A percentile compares a stretch with the other conserved stretches of the same genome.
These are phyloP conservation scores for Chaetoceros muelleri DNA, from an alignment of 108 stramenopile species.

Conservation along the genomic window DNA sequence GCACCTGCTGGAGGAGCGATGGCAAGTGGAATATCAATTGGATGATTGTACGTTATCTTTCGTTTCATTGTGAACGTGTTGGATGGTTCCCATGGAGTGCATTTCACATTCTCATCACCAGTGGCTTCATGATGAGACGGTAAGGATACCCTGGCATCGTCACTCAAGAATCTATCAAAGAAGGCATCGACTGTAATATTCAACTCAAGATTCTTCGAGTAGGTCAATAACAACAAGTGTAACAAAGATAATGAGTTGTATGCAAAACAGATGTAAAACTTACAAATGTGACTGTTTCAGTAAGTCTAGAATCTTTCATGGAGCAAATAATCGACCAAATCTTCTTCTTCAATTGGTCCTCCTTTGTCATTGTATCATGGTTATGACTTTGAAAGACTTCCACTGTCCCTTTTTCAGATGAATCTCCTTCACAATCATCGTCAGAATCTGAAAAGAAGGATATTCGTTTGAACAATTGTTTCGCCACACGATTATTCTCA, in stretches of 20 bases:
- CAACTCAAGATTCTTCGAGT: constrained; percentile 8
- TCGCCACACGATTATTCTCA: too few species aligned
- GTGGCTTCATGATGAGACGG: constrained; percentile 32
- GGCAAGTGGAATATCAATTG: constrained; percentile 64
- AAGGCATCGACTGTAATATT: constrained; percentile 42
- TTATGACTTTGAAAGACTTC: too few species aligned
- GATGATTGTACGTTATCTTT: constrained; percentile 59
- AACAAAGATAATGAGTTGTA: neutral
- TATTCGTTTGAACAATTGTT: too few species aligned
- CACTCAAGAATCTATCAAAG: constrained; percentile 30
- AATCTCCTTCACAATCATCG: too few species aligned
- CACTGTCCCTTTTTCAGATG: too few species aligned
- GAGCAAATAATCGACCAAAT: neutral
- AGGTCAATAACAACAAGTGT: neutral
- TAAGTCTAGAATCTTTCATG: neutral
- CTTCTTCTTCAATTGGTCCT: neutral
- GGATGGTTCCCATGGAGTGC: constrained; percentile 36
- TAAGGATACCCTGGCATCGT: constrained; percentile 39
- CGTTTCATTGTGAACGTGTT: constrained; percentile 17
- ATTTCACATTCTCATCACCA: constrained; percentile 41
- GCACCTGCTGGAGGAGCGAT: constrained; percentile 59
- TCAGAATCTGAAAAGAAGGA: too few species aligned
- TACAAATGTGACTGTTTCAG: neutral
- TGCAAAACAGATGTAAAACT: too few species aligned
- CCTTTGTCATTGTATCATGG: too few species aligned